Evolutionary conservation across 1,139 yeast species (phyloP), one percentile per base, ranked within the genome.

Genomic region (Yamadazyma kanchanaburiensis): DNA sequence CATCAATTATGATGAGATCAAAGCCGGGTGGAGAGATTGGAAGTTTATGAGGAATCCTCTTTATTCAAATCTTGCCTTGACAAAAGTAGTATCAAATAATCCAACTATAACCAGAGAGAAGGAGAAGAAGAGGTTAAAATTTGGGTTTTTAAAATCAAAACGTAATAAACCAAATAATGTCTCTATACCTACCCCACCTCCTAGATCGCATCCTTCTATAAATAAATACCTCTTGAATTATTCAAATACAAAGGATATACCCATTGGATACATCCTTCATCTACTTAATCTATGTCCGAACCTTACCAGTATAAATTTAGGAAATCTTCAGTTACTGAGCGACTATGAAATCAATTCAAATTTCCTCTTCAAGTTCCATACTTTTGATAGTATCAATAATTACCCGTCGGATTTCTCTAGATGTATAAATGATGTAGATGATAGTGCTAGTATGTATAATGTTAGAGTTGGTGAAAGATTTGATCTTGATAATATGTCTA

Each of bases 1-100:
- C 8, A 12, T 7, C 15, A 20, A 15, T 4, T 37, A 44, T 17
- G 39, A 49, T 17, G 30, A 33, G 6, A 53, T 57, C 4, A 51
- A 64, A 26, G 91, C 95, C 0, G 83, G 91, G 10, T 86, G 95
- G 95, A 69, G 95, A 48, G 95, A 86, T 53, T 51, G 95, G 94
- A 80, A 84, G 46, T 80, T 71, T 44, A 70, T 82, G 38, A 73
- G 71, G 26, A 87, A 82, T 51, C 85, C 89, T 1, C 51, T 83
- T 17, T 83, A 82, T 50, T 50, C 68, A 2, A 39, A 35, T 22
- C 25, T 23, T 15, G 26, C 17, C 6, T 43, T 60, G 22, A 49
- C 60, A 4, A 58, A 55, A 34, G 43, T 51, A 20, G 37, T 49
- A 9, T 53, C 64, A 1, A 51, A 59, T 37, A 27, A 38, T n/a